Evolutionary conservation across 2,329 filamentous ascomycete genomes (phyloP), one percentile per base, ranked within the genome.

Genomic region (Epichloe gansuensis): DNA sequence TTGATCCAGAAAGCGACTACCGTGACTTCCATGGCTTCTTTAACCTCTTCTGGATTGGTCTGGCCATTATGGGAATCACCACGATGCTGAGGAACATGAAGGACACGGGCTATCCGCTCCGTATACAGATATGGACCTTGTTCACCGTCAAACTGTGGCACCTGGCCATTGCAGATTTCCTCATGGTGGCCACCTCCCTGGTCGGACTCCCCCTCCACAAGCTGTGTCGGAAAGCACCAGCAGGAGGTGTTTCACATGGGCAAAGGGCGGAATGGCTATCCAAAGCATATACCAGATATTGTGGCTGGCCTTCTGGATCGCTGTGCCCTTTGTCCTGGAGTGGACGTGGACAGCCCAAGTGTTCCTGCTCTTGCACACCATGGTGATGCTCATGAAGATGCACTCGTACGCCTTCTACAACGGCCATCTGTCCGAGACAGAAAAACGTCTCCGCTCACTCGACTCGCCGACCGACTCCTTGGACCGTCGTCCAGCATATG

Each of bases 311-410:
- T 72, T 91, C 55, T 97, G 91, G 91, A 82, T 93, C 55, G 75
- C 78, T 64, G 81, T 89, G 63, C 93, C 93, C 0, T 97, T 97
- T 58, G 68, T 84, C 59, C 75, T 94, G 8, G 77, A 85, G 49
- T 98, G 93, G 93, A 87, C 89, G 3, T 98, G 93, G 93, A 98
- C 93, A 0, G 84, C 91, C 3, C 93, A 97, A 64, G 93, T 98
- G 40, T 98, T 94, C 67, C 80, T 98, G 60, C 85, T 90, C 11
- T 74, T 98, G 36, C 93, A 98, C 68, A 85, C 89, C 43, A 81
- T 98, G 69, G 85, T 88, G 7, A 76, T 98, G 21, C 81, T 96
- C 49, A 98, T 98, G 93, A 98, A 98, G 74, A 93, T 97, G 82
- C 93, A 98, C 67, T 96, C 90, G 5, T 98, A 95, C 64, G 87